Evolutionary conservation across 2,329 filamentous ascomycete species (phyloP).

Genomic region (Oidium heveae): DNA sequence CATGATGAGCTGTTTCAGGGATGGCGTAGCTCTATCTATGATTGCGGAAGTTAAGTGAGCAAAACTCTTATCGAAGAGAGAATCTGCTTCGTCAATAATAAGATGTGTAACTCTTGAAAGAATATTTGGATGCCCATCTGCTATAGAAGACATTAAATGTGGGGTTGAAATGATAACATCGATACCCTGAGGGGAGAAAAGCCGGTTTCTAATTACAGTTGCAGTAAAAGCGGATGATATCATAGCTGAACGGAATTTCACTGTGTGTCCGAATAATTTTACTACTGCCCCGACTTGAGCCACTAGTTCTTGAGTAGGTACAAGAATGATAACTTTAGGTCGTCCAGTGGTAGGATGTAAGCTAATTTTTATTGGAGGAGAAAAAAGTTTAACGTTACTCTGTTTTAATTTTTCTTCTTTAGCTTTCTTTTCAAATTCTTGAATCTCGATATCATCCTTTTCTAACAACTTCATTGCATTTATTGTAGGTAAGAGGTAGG

Average conservation of each 20-base stretch:
- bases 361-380: conserved; percentile 32
- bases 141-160: conserved; percentile 69
- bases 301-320: conserved; percentile 82
- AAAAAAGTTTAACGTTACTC: conserved; percentile 34
- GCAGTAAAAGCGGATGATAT: conserved; percentile 57
- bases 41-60: conserved; percentile 58
- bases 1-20: conserved; percentile 63
- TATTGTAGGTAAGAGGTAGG: conserved; percentile 66
- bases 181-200: conserved; percentile 60
- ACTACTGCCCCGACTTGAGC: conserved; percentile 60
- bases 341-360: conserved; percentile 51
- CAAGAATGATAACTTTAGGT: conserved; percentile 61
- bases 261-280: conserved; percentile 58
- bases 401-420: conserved; percentile 27
- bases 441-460: conserved; percentile 28
- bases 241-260: conserved; percentile 67
- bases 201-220: conserved; percentile 55
- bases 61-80: conserved; percentile 82
- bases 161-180: conserved; percentile 76
- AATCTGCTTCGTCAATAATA: conserved; percentile 87
- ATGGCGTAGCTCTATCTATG: conserved; percentile 57
- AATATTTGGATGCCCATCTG: conserved; percentile 71
- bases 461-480: conserved; percentile 66
- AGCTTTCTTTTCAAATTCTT: conserved; percentile 32
- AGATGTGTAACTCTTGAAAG: conserved; percentile 77